phyloP scores from a whole-genome alignment of 768 basidiomycete genomes.

The Russula sp. region DNA sequence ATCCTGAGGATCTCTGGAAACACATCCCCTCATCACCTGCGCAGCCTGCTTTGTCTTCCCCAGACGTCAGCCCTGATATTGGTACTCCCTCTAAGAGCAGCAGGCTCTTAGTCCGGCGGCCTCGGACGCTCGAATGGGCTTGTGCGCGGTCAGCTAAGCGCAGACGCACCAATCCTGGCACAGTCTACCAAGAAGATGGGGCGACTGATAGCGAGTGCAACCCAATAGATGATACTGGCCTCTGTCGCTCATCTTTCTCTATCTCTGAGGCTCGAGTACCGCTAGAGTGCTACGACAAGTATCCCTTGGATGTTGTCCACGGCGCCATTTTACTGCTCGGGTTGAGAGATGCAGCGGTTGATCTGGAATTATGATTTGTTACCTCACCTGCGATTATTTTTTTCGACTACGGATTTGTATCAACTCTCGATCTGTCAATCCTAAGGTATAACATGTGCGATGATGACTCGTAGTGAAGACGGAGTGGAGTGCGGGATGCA shows the following conservation, averaged over 20 bases:
- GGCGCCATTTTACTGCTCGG: slow-evolving; percentile 36
- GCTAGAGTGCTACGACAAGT: slow-evolving; percentile 30
- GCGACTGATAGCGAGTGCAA: slow-evolving; percentile 28
- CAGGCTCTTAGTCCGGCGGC: slow-evolving; percentile 28
- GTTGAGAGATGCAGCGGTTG: slow-evolving; percentile 5
- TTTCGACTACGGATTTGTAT: slow-evolving; percentile 24
- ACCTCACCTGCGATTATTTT: slow-evolving; percentile 9
- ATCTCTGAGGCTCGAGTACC: slow-evolving; percentile 27
- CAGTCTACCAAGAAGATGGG: slow-evolving; percentile 22
- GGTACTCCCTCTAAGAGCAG: slow-evolving; percentile 14
- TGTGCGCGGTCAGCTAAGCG: slow-evolving; percentile 44
- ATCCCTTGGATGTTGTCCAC: slow-evolving; percentile 35
- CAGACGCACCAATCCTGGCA: slow-evolving; percentile 32
- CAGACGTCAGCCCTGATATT: slow-evolving; percentile 24
- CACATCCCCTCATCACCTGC: slow-evolving; percentile 35
- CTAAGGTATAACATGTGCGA: slow-evolving; percentile 32
- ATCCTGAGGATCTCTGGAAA: slow-evolving; percentile 36
- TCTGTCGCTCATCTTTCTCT: slow-evolving; percentile 1
- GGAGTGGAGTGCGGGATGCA: not conserved
- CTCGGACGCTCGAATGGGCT: slow-evolving; percentile 46
- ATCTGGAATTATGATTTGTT: slow-evolving; percentile 11
- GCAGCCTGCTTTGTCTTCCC: slow-evolving; percentile 26
- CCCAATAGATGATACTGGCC: slow-evolving; percentile 1
- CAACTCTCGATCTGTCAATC: slow-evolving; percentile 22
- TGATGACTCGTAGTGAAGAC: slow-evolving; percentile 17